These are phyloP conservation scores for Diplodia corticola DNA, from an alignment of 2,329 filamentous ascomycete genomes.

Conservation along the genomic window DNA sequence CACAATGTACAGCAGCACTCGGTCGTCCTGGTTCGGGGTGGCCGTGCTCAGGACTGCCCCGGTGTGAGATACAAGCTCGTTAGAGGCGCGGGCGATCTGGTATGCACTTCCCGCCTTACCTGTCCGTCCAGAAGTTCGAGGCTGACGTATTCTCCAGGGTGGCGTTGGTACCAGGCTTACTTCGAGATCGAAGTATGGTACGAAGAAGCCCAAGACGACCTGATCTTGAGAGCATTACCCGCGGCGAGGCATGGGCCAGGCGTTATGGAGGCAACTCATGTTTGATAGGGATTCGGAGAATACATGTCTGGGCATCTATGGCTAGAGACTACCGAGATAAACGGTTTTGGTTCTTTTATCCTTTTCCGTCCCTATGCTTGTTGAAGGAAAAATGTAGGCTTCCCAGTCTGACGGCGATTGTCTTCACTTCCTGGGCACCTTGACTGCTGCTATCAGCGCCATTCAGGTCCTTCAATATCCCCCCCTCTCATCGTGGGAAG, in stretches of 20 bases:
- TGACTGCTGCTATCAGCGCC: too few relatives aligned
- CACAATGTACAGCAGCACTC: constrained; percentile 99
- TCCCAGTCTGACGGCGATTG: too few relatives aligned
- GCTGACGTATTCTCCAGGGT: constrained; percentile 58
- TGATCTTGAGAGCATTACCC: not conserved
- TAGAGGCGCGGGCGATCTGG: constrained; percentile 87
- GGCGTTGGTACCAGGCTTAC: constrained; percentile 84
- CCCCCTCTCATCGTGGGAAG: too few relatives aligned
- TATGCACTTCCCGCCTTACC: constrained; percentile 51
- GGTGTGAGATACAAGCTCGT: constrained; percentile 97
- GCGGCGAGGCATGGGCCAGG: not conserved
- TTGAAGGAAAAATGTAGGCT: not conserved
- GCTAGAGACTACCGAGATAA: not conserved
- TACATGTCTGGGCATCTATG: not conserved
- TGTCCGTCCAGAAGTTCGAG: not conserved
- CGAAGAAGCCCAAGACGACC: constrained; percentile 88
- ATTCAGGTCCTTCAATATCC: too few relatives aligned
- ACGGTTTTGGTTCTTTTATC: not conserved
- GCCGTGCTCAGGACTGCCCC: constrained; percentile 92
- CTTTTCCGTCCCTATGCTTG: not conserved
- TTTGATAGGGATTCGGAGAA: not conserved
- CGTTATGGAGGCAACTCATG: not conserved
- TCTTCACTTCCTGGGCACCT: too few relatives aligned
- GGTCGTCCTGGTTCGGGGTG: constrained; percentile 92
- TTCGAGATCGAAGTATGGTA: constrained; percentile 93